A percentile compares a stretch with the other conserved stretches of the same genome.
Conservation (phyloP, 805 yeast genomes). For the Wickerhamiella sergipiensis region DNA sequence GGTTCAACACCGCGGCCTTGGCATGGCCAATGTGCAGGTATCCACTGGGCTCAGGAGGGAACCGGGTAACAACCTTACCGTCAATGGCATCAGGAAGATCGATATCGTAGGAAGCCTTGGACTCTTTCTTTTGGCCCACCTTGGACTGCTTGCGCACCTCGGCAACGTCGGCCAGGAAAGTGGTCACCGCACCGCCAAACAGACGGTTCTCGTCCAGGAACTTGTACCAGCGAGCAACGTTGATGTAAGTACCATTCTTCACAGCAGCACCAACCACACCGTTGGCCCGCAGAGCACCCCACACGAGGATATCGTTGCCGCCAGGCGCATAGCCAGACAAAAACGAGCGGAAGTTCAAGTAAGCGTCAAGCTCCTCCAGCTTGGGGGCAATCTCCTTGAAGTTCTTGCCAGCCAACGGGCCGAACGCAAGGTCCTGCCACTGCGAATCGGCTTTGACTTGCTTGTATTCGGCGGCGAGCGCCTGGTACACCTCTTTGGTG, state of each 20-base stretch:
- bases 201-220: conserved; percentile 47
- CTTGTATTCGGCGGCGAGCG: conserved; percentile 26
- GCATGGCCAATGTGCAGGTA: conserved; percentile 98
- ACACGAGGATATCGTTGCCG: conserved; percentile 70
- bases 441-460: conserved; percentile 40
- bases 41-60: conserved; percentile 99
- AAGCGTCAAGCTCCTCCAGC: conserved; percentile 69
- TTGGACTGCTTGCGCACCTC: conserved; percentile 64
- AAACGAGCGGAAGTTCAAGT: conserved; percentile 74
- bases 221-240: conserved; percentile 88
- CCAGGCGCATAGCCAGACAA: conserved; percentile 53
- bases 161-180: conserved; percentile 50
- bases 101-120: conserved; percentile 91
- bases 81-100: conserved; percentile 81
- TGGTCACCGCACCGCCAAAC: conserved; percentile 58
- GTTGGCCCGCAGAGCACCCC: conserved; percentile 92
- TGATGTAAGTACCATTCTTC: conserved; percentile 70
- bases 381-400: conserved; percentile 71
- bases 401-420: conserved; percentile 64
- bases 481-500: conserved; percentile 33
- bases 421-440: conserved; percentile 50
- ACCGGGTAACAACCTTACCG: conserved; percentile 95
- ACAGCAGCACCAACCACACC: conserved; percentile 84
- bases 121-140: conserved; percentile 67
- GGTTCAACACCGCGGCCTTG: conserved; percentile 92